Conservation (phyloP, 306 rosid species). For the Pyrus communis region DNA sequence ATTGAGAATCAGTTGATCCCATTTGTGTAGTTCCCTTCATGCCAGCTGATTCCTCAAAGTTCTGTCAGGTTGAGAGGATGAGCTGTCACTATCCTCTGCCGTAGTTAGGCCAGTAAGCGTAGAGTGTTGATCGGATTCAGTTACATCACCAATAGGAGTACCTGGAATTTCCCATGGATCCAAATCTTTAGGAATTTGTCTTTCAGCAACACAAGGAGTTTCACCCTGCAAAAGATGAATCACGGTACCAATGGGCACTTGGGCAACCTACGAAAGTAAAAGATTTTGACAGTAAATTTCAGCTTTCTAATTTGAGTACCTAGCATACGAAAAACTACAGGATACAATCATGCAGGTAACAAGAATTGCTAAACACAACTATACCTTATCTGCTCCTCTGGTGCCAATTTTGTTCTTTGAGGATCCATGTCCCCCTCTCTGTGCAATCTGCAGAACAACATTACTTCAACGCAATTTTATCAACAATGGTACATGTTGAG, state of each 20-base stretch:
- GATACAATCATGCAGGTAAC: neutral
- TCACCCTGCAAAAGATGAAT: constrained; percentile 74
- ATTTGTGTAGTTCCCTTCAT: constrained; percentile 13
- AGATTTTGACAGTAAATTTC: constrained; percentile 9
- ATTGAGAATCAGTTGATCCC: constrained; percentile 25
- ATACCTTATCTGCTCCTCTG: constrained; percentile 75
- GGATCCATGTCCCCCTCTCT: constrained; percentile 70
- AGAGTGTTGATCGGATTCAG: constrained; percentile 18
- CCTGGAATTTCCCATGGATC: constrained; percentile 95
- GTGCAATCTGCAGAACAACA: constrained; percentile 49
- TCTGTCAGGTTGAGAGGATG: constrained; percentile 18
- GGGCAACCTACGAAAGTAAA: constrained; percentile 46
- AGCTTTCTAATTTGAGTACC: neutral
- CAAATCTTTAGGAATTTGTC: constrained; percentile 35
- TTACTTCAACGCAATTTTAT: constrained; percentile 15
- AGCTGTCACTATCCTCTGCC: constrained; percentile 18
- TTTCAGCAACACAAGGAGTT: constrained; percentile 36
- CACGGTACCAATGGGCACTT: constrained; percentile 80
- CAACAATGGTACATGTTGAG: constrained; percentile 2
- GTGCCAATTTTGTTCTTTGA: constrained; percentile 85
- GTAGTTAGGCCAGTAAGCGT: constrained; percentile 14
- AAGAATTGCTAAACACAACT: constrained; percentile 7
- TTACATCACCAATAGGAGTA: constrained; percentile 40
- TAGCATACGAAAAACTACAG: constrained; percentile 4
- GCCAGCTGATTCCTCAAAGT: constrained; percentile 14